Evolutionary conservation across 2,329 filamentous ascomycete species (phyloP).

Genomic region (Fusarium chlamydosporum): DNA sequence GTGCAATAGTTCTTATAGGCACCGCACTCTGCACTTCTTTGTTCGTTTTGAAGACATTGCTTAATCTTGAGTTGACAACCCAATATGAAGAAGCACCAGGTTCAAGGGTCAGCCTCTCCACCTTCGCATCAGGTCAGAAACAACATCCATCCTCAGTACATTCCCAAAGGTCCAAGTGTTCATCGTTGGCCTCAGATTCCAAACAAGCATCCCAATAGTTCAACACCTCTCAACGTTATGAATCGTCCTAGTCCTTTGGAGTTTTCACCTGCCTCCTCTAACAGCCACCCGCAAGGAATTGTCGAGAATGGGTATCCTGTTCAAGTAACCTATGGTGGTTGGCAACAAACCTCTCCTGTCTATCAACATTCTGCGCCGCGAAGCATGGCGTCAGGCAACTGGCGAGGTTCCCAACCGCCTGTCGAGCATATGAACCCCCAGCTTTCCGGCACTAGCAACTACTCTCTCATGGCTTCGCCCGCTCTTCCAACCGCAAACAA

Average conservation of each 20-base stretch:
- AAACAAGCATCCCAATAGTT: background rate
- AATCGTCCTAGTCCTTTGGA: conserved; percentile 23
- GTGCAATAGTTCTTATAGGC: conserved; percentile 15
- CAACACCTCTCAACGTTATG: conserved; percentile 1
- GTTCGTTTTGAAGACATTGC: conserved; percentile 1
- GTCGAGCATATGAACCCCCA: conserved; percentile 17
- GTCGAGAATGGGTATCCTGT: conserved; percentile 15
- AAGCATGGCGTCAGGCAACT: conserved; percentile 43
- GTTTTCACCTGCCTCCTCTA: conserved; percentile 2
- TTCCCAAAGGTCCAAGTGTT: conserved; percentile 1
- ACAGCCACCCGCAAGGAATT: conserved; percentile 13
- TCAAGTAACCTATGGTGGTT: conserved; percentile 23
- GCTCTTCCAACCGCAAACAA: background rate
- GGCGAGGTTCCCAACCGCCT: conserved; percentile 36
- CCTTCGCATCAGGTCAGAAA: conserved; percentile 7
- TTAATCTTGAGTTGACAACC: background rate
- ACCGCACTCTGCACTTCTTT: conserved; percentile 7
- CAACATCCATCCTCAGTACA: conserved; percentile 13
- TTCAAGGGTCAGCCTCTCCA: conserved; percentile 2
- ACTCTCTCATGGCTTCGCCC: conserved; percentile 26
- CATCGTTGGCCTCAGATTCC: conserved; percentile 7
- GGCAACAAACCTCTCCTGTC: conserved; percentile 28
- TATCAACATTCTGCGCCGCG: conserved; percentile 39
- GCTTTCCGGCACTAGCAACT: conserved; percentile 22
- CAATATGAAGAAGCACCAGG: conserved; percentile 10